phyloP scores from a whole-genome alignment of 2,329 filamentous ascomycete species.

The Orbilia blumenaviensis region DNA sequence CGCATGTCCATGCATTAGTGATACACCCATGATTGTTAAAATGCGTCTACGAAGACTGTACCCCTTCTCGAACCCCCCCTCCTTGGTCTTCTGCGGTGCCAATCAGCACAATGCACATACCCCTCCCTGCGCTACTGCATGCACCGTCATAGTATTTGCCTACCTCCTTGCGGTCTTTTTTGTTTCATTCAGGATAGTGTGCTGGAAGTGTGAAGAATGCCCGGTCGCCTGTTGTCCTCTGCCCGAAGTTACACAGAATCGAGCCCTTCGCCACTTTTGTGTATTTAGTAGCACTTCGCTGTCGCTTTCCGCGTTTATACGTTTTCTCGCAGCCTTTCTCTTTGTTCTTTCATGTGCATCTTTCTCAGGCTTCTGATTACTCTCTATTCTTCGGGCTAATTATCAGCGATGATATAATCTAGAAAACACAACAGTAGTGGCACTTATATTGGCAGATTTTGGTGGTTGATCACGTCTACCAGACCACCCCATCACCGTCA shows the following conservation, averaged over 20 bases:
- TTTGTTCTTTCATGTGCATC: not conserved
- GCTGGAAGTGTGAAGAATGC: not conserved
- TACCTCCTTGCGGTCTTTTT: slow-evolving; percentile 21
- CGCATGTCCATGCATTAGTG: slow-evolving; percentile 39
- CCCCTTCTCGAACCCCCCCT: not conserved
- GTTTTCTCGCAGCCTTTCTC: not conserved
- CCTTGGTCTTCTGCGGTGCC: not conserved
- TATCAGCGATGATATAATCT: not conserved
- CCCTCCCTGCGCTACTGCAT: not conserved
- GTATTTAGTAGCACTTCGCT: not conserved
- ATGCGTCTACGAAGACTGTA: slow-evolving; percentile 12
- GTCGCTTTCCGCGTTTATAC: slow-evolving; percentile 15
- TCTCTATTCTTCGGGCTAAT: not conserved
- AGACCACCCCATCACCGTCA: slow-evolving; percentile 7
- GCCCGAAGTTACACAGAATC: slow-evolving; percentile 42
- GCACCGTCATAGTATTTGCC: not conserved
- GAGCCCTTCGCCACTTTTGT: slow-evolving; percentile 13
- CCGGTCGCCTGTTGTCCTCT: not conserved
- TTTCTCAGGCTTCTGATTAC: not conserved
- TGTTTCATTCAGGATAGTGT: not conserved
- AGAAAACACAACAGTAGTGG: not conserved
- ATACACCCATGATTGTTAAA: slow-evolving; percentile 5
- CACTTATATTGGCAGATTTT: not conserved
- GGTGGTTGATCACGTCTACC: slow-evolving; percentile 44
- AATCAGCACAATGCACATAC: not conserved